Evolutionary conservation across 352 stramenopile species (phyloP).

Genomic region (Thraustochytrium striatum): DNA sequence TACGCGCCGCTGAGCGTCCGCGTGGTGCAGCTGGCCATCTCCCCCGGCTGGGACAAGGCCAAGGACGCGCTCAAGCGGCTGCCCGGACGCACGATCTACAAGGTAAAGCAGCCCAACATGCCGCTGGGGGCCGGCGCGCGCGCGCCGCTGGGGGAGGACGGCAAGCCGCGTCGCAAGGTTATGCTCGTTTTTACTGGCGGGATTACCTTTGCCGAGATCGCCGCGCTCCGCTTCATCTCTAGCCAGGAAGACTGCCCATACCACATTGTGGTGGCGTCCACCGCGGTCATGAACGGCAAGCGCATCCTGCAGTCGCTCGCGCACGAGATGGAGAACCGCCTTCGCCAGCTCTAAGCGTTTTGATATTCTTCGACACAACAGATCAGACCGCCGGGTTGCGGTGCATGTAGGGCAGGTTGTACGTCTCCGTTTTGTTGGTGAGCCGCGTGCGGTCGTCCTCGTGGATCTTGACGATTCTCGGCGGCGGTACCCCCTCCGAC

Average conservation of each 20-base stretch:
- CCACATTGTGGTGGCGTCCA: constrained; percentile 64
- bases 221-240: constrained; percentile 66
- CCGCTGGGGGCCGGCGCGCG: constrained; percentile 46
- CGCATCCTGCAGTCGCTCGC: constrained; percentile 56
- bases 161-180: constrained; percentile 59
- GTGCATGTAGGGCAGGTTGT: constrained; percentile 47
- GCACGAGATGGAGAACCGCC: constrained; percentile 21
- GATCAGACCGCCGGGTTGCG: constrained; percentile 41
- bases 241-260: constrained; percentile 52
- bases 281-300: constrained; percentile 63
- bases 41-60: constrained; percentile 55
- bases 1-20: constrained; percentile 67
- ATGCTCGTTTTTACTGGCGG: constrained; percentile 66
- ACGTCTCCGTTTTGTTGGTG: constrained; percentile 45
- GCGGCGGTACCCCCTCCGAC: neutral
- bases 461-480: constrained; percentile 32
- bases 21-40: constrained; percentile 67
- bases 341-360: constrained; percentile 1
- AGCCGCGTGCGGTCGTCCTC: constrained; percentile 31
- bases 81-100: constrained; percentile 53
- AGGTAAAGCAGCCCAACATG: constrained; percentile 41
- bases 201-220: constrained; percentile 68
- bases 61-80: constrained; percentile 61
- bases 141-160: constrained; percentile 52
- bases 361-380: neutral